Evolutionary conservation across 257 asterid genomes (phyloP), one percentile per base, ranked within the genome.

Genomic region (Solanum paucissectum): DNA sequence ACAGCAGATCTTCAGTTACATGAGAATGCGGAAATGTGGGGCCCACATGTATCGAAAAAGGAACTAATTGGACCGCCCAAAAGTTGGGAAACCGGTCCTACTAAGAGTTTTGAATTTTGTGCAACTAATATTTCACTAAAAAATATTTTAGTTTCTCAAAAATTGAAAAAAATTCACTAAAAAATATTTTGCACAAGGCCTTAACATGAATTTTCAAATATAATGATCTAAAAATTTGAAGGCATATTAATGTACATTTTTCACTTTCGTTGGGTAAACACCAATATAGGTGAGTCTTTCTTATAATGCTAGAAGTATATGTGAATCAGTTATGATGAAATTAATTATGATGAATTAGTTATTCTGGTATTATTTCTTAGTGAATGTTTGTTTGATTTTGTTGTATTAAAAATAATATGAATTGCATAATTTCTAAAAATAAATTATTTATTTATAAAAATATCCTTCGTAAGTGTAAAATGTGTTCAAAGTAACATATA

Each of bases 11-110:
- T 38, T 46, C 81, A 25, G 42, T 72, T 37, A 62, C 84, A 90
- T 87, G 90, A 76, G 34, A 86, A 87, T 82, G 90, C 88, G 86
- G 81, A 87, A 87, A 12, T 3, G 49, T 90, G 74, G 90, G 92
- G 20, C 87, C 90, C 12, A 44, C 79, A 27, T 25, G 38, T 55
- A 46, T 40, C 16, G 62, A 40, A 14, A 38, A 18, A 5, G 2
- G 21, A 88, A 46, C 8, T 79, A 25, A 77, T 27, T 44, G 27
- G 38, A 79, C 84, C 40, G 64, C 84, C 84, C 66, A 77, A n/a
- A 76, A 40, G 60, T 76, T 40, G 36, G 83, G 83, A 40, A 38
- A 75, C 6, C 62, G 66, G 66, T 20, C 66, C 66, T n/a, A 55
- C 66, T 18, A 55, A 20, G 25, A 20, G 25, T 3, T 3, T 7